Evolutionary conservation across 1,284 basidiomycete genomes (phyloP).

Genomic region (Testicularia cyperi): DNA sequence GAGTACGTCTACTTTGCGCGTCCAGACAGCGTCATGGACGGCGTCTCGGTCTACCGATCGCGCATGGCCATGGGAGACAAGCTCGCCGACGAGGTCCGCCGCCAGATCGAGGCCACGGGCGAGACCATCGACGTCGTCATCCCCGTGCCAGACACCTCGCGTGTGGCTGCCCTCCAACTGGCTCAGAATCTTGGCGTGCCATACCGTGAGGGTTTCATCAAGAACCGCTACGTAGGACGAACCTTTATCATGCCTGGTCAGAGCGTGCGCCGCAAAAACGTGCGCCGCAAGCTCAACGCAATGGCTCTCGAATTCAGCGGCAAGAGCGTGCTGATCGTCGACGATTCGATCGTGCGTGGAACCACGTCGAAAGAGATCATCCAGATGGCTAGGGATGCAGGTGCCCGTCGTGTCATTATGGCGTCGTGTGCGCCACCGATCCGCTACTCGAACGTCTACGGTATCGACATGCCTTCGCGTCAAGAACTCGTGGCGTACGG

Average conservation of each 20-base stretch:
- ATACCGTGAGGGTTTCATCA: slow-evolving; percentile 97
- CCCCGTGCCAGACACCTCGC: slow-evolving; percentile 94
- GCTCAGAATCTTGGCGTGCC: slow-evolving; percentile 87
- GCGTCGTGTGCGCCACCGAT: slow-evolving; percentile 97
- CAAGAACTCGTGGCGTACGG: slow-evolving; percentile 88
- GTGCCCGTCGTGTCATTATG: slow-evolving; percentile 94
- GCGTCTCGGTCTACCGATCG: slow-evolving; percentile 92
- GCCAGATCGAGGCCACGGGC: slow-evolving; percentile 69
- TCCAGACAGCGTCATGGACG: slow-evolving; percentile 95
- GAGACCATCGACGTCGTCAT: slow-evolving; percentile 74
- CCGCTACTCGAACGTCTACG: slow-evolving; percentile 93
- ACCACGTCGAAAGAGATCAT: slow-evolving; percentile 99
- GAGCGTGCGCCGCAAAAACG: slow-evolving; percentile 78
- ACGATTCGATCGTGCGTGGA: slow-evolving; percentile 97
- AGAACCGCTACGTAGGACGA: slow-evolving; percentile 96
- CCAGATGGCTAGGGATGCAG: slow-evolving; percentile 99
- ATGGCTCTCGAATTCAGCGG: slow-evolving; percentile 97
- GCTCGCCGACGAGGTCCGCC: slow-evolving; percentile 81
- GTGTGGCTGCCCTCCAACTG: slow-evolving; percentile 91
- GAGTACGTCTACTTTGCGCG: slow-evolving; percentile 99
- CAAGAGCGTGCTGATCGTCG: slow-evolving; percentile 93
- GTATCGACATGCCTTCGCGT: slow-evolving; percentile 98
- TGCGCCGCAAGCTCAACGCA: slow-evolving; percentile 92
- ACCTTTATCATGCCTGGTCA: slow-evolving; percentile 99
- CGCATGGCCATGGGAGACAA: slow-evolving; percentile 99